Evolutionary conservation across 805 yeast genomes (phyloP).

Genomic region (Cyberlindnera xylosilytica): DNA sequence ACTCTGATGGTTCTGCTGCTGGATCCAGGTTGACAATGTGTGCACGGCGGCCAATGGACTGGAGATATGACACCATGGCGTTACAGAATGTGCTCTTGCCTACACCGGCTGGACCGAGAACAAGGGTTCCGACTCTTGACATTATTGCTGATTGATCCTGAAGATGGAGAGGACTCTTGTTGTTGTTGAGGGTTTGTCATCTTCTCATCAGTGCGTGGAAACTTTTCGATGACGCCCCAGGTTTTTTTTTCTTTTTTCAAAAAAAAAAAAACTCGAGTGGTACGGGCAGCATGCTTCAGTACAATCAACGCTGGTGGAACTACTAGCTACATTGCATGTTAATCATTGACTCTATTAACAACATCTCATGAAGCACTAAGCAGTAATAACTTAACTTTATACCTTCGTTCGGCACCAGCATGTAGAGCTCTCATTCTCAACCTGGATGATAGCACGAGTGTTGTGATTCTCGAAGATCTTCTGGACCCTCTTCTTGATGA

Average conservation of each 20-base stretch:
- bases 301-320: no score
- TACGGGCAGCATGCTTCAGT: no score
- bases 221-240: not conserved
- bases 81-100: conserved; percentile 94
- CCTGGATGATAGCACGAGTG: conserved; percentile 59
- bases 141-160: no score
- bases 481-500: conserved; percentile 58
- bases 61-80: conserved; percentile 82
- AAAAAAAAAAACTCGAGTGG: no score
- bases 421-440: conserved; percentile 57
- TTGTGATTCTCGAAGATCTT: conserved; percentile 46
- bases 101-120: conserved; percentile 97
- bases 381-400: no score
- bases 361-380: no score
- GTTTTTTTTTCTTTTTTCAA: no score
- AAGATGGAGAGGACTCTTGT: no score
- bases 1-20: conserved; percentile 92
- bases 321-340: no score
- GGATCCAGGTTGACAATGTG: conserved; percentile 96
- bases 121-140: conserved; percentile 94
- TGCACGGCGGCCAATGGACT: conserved; percentile 85
- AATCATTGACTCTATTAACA: no score
- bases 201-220: not conserved
- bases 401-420: conserved; percentile 63
- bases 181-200: not conserved